Evolutionary conservation across 2,329 filamentous ascomycete species (phyloP), one percentile per base, ranked within the genome.

Genomic region (Beauveria pseudobassiana): DNA sequence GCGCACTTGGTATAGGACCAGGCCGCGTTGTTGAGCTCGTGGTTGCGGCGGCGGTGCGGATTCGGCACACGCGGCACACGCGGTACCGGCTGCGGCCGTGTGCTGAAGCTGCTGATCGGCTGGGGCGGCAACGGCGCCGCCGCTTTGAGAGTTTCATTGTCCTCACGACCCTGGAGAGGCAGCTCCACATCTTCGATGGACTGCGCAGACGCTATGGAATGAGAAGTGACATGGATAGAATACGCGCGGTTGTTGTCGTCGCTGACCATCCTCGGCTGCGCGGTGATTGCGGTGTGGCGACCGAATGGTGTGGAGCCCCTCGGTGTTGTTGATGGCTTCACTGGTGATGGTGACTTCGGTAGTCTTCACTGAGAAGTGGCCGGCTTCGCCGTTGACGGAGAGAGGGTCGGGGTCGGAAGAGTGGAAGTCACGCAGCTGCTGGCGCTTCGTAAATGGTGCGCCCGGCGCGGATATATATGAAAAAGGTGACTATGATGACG

Each of bases 1-100:
- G 88, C 82, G 52, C 87, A 88, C 67, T 88, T 88, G 61, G 87
- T 84, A 70, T 90, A 90, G 1, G 83, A 81, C 84, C 84, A 87
- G 1, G 86, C 83, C 3, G 87, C 87, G 42, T 80, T 86, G 69
- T 82, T 86, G 22, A 84, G 77, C 61, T 85, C 82, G 62, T 80
- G 76, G 42, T 77, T 76, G 64, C 68, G 75, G 67, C 67, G 74
- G 63, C 70, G 75, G 62, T 64, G 71, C 62, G 64, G 67, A 64
- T 62, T 74, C 8, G 53, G 45, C 49, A n/a, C 42, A 16, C 49
- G 58, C 0, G 58, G 49, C 34, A 46, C 58, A 8, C 63, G 60
- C 70, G 63, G 59, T 38, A 24, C 22, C 56, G 30, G 64, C 62
- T 61, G 65, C 64, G 64, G 62, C 59, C 64, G 65, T 63, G 64